Evolutionary conservation across 176 grass and related monocot genomes (phyloP).

Genomic region (Pontederia crassipes): DNA sequence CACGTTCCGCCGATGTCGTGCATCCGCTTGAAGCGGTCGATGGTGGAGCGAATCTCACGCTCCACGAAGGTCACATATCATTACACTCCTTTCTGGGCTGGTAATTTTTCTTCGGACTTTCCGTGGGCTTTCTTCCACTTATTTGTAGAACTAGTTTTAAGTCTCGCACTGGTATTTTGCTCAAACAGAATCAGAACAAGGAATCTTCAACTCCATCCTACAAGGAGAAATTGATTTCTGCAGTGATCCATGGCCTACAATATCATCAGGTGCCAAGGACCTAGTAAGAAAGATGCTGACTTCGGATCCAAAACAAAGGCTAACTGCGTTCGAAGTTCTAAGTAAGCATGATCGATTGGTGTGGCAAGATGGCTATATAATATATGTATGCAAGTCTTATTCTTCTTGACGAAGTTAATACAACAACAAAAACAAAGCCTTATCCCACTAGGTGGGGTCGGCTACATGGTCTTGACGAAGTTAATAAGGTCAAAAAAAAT

Average conservation of each 20-base stretch:
- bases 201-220: constrained; percentile 17
- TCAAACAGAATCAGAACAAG: constrained; percentile 16
- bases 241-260: constrained; percentile 18
- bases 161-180: background rate
- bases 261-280: constrained; percentile 18
- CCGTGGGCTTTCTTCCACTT: background rate
- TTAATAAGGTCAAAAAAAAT: background rate
- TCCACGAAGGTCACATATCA: no score
- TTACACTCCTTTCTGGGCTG: constrained; percentile 23
- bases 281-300: constrained; percentile 18
- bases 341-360: background rate
- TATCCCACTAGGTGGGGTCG: no score
- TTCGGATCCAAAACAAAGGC: constrained; percentile 15
- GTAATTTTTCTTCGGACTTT: background rate
- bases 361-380: background rate
- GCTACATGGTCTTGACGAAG: background rate
- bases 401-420: background rate
- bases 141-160: background rate
- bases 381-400: background rate
- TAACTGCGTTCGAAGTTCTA: constrained; percentile 17
- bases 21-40: no score
- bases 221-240: constrained; percentile 1
- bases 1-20: no score
- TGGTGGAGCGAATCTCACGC: no score
- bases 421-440: no score